Conservation (phyloP, 352 stramenopile species). For the Phytopythium kandeliae region DNA sequence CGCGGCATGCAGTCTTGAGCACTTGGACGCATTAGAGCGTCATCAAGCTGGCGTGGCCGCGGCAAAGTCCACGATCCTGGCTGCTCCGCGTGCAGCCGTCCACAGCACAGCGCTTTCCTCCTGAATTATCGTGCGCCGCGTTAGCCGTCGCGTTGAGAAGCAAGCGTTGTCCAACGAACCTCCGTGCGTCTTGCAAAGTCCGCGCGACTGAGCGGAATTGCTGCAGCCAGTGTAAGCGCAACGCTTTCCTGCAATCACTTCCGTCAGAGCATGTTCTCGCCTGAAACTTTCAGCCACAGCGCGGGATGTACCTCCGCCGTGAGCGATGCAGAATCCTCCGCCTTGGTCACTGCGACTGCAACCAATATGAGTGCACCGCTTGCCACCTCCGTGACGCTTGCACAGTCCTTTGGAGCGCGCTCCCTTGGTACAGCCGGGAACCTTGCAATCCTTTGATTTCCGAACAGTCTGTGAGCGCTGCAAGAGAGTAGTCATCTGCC, state of each 20-base stretch:
- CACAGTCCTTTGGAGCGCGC: slow-evolving; percentile 76
- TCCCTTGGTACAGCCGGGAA: slow-evolving; percentile 66
- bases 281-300: no score
- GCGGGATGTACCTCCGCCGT: slow-evolving; percentile 48
- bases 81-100: slow-evolving; percentile 65
- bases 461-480: slow-evolving; percentile 29
- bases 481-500: not conserved
- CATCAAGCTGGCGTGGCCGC: slow-evolving; percentile 27
- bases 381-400: slow-evolving; percentile 82
- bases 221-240: slow-evolving; percentile 56
- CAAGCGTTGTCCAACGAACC: slow-evolving; percentile 18
- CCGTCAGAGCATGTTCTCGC: not conserved
- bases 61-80: slow-evolving; percentile 64
- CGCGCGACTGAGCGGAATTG: slow-evolving; percentile 78
- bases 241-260: slow-evolving; percentile 38
- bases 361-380: slow-evolving; percentile 48
- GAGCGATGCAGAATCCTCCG: slow-evolving; percentile 76
- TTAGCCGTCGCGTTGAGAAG: no score
- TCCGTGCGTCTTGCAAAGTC: slow-evolving; percentile 84
- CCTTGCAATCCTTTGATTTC: slow-evolving; percentile 67
- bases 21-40: not conserved
- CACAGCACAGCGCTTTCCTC: slow-evolving; percentile 55
- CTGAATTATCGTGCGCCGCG: slow-evolving; percentile 13
- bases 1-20: no score
- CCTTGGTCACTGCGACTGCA: slow-evolving; percentile 79